Evolutionary conservation across 2,329 filamentous ascomycete species (phyloP), one percentile per base, ranked within the genome.

Genomic region (Macrophomina tecta): DNA sequence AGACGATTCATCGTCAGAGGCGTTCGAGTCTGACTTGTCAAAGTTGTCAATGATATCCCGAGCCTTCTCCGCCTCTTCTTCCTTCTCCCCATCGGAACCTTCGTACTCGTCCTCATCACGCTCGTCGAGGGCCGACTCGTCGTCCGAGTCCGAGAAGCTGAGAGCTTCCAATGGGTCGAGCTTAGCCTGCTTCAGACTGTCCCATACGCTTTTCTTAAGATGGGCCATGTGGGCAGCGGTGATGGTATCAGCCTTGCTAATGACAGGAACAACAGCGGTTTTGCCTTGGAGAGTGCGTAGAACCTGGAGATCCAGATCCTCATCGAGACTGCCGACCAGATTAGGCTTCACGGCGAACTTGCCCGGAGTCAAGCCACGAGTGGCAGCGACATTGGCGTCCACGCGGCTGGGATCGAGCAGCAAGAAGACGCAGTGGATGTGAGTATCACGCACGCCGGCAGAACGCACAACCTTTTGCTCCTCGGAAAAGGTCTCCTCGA

Each of bases 401-500:
- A 99, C 87, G 53, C 92, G 90, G 63, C 89, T 84, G 1, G 95
- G 95, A 77, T 99, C 95, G 65, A 99, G 87, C 65, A 99, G 83
- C 66, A 98, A 85, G 80, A 99, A 97, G 65, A 93, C 93, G 71
- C 93, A 96, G 77, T 99, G 95, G 71, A 99, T 97, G 78, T 99
- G 95, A 61, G 94, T 97, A 82, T 99, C 95, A 77, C 93, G 92
- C 70, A 92, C 91, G 66, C 94, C 94, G 32, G 95, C 94, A 64
- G 94, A 93, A 73, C 95, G 91, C 69, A 97, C 86, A 55, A 99
- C 94, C 83, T 97, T 98, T 86, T 97, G 97, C 83, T 99, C 95
- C 81, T 99, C 95, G 58, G 89, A 89, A 77, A 99, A 97, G 0
- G 95, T 98, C 75, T 99, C 95, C 78, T 99, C 94, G 73, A 99